Conservation (phyloP, 2,329 filamentous ascomycete species). For the Trichoderma sp. region DNA sequence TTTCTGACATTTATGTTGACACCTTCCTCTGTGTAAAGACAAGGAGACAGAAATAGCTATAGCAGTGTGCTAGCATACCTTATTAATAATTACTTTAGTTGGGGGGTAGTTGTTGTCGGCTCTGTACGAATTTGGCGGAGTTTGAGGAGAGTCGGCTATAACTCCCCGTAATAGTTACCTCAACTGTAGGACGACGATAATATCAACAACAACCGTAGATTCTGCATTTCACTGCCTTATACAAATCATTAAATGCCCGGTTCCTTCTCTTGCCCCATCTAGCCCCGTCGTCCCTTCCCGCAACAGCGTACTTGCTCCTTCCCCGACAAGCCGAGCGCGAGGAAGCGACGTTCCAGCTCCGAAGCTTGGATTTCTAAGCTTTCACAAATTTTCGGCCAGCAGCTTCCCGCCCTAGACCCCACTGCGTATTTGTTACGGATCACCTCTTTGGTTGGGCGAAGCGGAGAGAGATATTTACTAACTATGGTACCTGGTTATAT, state of each 20-base stretch:
- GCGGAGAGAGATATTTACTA: background rate
- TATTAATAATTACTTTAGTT: background rate
- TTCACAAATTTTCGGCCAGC: slow-evolving; percentile 10
- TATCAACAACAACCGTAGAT: background rate
- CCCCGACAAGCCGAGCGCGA: slow-evolving; percentile 10
- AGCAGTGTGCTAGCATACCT: background rate
- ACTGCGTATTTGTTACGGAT: background rate
- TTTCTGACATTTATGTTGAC: background rate
- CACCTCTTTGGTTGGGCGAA: slow-evolving; percentile 1
- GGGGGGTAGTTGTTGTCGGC: background rate
- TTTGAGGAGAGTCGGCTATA: background rate
- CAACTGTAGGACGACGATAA: too few species aligned
- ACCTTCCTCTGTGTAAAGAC: background rate
- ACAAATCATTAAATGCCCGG: background rate
- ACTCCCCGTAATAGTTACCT: background rate
- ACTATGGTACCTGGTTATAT: background rate
- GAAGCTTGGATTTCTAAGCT: slow-evolving; percentile 21
- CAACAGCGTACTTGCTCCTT: background rate
- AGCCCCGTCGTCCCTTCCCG: background rate
- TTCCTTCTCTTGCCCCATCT: background rate
- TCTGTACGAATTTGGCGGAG: background rate
- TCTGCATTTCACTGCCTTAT: background rate
- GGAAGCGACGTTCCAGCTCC: slow-evolving; percentile 15
- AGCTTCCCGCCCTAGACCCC: background rate
- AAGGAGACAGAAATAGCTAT: background rate